phyloP scores from a whole-genome alignment of 1,139 yeast genomes.

The Candida gigantensis region DNA sequence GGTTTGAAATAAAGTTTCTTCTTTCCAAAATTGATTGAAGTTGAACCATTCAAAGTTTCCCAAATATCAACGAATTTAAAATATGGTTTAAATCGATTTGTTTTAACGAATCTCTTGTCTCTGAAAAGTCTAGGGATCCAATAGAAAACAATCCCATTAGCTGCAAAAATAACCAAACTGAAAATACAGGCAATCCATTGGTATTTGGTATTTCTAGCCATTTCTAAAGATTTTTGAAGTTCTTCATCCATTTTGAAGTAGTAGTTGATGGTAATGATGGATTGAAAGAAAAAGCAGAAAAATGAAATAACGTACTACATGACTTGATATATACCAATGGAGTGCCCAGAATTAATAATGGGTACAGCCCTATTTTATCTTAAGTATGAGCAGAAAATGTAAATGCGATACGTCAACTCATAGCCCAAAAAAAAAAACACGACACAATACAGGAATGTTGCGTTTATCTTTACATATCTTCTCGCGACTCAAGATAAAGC shows the following conservation, averaged over 20 bases:
- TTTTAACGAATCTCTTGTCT: constrained; percentile 15
- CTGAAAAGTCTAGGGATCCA: constrained; percentile 39
- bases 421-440: no score
- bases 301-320: not conserved
- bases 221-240: constrained; percentile 35
- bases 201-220: constrained; percentile 32
- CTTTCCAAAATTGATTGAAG: constrained; percentile 10
- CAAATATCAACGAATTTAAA: constrained; percentile 30
- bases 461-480: no score
- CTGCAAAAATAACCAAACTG: constrained; percentile 25
- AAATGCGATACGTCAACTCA: no score
- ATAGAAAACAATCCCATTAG: constrained; percentile 44
- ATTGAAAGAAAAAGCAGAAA: not conserved
- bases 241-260: no score
- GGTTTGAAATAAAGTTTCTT: constrained; percentile 39
- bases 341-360: no score
- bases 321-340: no score
- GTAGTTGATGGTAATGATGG: not conserved
- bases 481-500: no score
- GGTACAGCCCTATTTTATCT: no score
- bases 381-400: no score
- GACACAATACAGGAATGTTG: no score
- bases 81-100: constrained; percentile 16
- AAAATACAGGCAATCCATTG: constrained; percentile 40
- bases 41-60: constrained; percentile 30